A percentile compares a stretch with the other conserved stretches of the same genome.
Conservation (phyloP, 2,329 filamentous ascomycete species). For the Pseudogymnoascus sp. region DNA sequence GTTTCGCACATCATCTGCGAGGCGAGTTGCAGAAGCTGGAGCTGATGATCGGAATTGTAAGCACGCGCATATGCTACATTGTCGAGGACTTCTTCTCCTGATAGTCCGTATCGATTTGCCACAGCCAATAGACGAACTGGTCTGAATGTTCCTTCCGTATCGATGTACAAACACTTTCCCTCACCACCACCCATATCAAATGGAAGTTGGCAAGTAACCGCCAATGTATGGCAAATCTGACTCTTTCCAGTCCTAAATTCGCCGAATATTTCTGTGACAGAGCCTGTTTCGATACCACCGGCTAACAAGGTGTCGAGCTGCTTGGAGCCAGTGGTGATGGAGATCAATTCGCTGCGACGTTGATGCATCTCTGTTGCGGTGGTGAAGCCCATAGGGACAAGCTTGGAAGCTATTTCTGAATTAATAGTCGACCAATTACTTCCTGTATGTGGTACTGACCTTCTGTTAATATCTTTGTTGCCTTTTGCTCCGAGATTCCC, state of each 20-base stretch:
- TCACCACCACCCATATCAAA: constrained; percentile 99
- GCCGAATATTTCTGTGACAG: constrained; percentile 95
- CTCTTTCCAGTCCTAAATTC: constrained; percentile 98
- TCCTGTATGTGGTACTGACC: constrained; percentile 43
- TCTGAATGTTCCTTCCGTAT: constrained; percentile 94
- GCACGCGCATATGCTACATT: constrained; percentile 97
- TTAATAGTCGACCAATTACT: constrained; percentile 11
- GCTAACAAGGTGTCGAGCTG: constrained; percentile 91
- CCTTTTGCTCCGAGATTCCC: constrained; percentile 95
- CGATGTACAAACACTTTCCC: constrained; percentile 96
- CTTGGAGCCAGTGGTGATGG: constrained; percentile 96
- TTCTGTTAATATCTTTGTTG: constrained; percentile 81
- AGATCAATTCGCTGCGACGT: constrained; percentile 91
- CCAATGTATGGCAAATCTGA: constrained; percentile 97
- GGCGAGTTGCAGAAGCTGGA: constrained; percentile 89
- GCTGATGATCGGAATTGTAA: constrained; percentile 97
- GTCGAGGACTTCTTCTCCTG: constrained; percentile 93
- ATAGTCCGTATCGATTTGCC: constrained; percentile 87
- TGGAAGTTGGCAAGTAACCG: constrained; percentile 92
- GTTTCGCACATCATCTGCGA: constrained; percentile 99
- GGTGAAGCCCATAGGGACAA: constrained; percentile 98
- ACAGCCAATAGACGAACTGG: constrained; percentile 86
- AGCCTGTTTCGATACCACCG: constrained; percentile 92
- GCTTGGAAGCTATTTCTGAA: constrained; percentile 63
- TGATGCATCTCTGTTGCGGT: constrained; percentile 99